These are phyloP conservation scores for Rutstroemia sp. DNA, from an alignment of 2,329 filamentous ascomycete species.

Conservation along the genomic window DNA sequence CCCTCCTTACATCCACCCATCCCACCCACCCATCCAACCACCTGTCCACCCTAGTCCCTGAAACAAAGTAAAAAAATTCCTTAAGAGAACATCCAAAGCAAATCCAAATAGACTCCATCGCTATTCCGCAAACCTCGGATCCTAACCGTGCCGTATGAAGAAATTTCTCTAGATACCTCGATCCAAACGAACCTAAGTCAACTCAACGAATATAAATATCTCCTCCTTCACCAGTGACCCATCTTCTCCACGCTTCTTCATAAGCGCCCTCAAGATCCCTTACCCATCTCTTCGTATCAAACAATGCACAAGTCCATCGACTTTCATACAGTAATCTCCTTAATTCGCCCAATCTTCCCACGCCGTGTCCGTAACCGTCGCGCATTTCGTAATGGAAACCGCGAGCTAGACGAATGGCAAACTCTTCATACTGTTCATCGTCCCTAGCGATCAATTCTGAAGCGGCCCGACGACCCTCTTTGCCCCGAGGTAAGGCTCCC, in stretches of 20 bases:
- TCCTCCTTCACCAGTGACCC: conserved; percentile 79
- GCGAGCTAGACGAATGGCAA: conserved; percentile 60
- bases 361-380: conserved; percentile 43
- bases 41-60: neutral
- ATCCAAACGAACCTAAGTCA: neutral
- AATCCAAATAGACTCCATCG: neutral
- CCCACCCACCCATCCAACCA: neutral
- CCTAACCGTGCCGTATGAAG: too few relatives aligned
- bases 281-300: conserved; percentile 90
- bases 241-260: conserved; percentile 77
- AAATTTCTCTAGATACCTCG: too few relatives aligned
- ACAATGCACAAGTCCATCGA: conserved; percentile 80
- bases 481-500: conserved; percentile 71
- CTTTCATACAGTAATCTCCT: conserved; percentile 75
- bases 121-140: neutral
- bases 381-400: conserved; percentile 51
- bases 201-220: conserved; percentile 68
- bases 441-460: conserved; percentile 68
- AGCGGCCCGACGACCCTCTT: conserved; percentile 60
- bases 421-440: conserved; percentile 79
- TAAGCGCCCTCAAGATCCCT: conserved; percentile 83
- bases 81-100: too few relatives aligned
- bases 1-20: neutral
- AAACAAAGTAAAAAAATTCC: neutral
- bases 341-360: conserved; percentile 69